phyloP scores from a whole-genome alignment of 306 rosid species.

The Comarum palustre region DNA sequence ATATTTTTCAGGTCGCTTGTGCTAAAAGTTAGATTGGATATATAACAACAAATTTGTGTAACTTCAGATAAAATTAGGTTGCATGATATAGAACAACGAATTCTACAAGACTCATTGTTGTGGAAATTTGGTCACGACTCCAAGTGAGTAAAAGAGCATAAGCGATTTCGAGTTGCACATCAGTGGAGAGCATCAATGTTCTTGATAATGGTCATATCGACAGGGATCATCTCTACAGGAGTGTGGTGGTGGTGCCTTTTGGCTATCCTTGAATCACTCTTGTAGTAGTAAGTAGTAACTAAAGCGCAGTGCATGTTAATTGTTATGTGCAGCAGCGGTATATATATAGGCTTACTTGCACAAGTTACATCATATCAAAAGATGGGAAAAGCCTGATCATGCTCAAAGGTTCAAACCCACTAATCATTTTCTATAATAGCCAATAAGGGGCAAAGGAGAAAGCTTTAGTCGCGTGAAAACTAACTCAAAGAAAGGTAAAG shows the following conservation, averaged over 20 bases:
- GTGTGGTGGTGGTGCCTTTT: neutral
- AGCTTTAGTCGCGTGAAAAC: constrained; percentile 13
- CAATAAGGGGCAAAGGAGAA: constrained; percentile 17
- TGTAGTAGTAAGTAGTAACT: neutral
- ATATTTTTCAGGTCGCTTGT: neutral
- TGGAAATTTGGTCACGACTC: neutral
- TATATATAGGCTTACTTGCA: neutral
- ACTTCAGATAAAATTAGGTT: too few relatives aligned
- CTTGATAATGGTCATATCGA: neutral
- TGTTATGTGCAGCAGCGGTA: constrained; percentile 14
- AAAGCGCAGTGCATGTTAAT: constrained; percentile 4
- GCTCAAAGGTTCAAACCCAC: neutral
- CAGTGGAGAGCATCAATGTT: too few relatives aligned
- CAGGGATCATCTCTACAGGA: neutral
- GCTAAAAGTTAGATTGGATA: too few relatives aligned
- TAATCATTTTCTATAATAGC: constrained; percentile 17
- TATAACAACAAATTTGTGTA: too few relatives aligned
- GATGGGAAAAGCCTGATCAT: neutral
- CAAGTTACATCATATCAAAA: constrained; percentile 16
- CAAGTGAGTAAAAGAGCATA: neutral
- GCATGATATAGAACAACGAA: too few relatives aligned
- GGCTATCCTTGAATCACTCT: neutral
- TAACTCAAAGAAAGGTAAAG: neutral
- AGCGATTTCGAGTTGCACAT: neutral
- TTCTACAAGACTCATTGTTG: too few relatives aligned